A percentile compares a stretch with the other conserved stretches of the same genome.
Evolutionary conservation across 495 filamentous ascomycete genomes (phyloP).

Genomic region (Aspergillus indologenus): DNA sequence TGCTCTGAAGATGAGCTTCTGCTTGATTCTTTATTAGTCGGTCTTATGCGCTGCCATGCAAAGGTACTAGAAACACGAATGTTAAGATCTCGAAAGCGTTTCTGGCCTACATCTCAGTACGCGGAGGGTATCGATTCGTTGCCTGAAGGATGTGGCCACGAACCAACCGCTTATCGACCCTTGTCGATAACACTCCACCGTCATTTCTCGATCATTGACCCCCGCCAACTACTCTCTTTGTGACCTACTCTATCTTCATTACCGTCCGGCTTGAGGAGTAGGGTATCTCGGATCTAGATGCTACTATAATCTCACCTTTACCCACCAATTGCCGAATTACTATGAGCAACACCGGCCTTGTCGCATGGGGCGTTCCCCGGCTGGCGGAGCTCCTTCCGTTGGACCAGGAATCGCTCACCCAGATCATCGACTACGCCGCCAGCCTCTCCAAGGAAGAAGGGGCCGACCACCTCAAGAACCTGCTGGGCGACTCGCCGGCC

Average conservation of each 20-base stretch:
- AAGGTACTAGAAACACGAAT: neutral
- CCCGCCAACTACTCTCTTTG: neutral
- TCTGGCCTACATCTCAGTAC: neutral
- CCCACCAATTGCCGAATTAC: neutral
- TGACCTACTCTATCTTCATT: neutral
- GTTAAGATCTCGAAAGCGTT: neutral
- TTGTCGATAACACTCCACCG: neutral
- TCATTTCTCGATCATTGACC: neutral
- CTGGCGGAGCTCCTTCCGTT: slow-evolving; percentile 76
- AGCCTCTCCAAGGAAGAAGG: slow-evolving; percentile 69
- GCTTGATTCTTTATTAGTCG: too few species aligned
- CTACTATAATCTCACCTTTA: neutral
- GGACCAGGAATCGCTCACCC: slow-evolving; percentile 75
- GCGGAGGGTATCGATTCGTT: neutral
- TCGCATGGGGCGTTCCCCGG: slow-evolving; percentile 60
- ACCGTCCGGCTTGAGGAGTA: neutral
- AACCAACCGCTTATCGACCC: neutral
- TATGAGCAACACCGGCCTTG: slow-evolving; percentile 26
- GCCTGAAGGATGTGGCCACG: neutral
- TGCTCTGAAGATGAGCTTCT: neutral
- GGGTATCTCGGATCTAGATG: neutral
- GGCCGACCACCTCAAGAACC: slow-evolving; percentile 78
- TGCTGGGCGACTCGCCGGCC: slow-evolving; percentile 82
- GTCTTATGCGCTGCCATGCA: too few species aligned
- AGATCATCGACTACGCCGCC: slow-evolving; percentile 76